Base-by-base conservation (phyloP, 257 asterid genomes). In the Cynanchum wilfordii region DNA sequence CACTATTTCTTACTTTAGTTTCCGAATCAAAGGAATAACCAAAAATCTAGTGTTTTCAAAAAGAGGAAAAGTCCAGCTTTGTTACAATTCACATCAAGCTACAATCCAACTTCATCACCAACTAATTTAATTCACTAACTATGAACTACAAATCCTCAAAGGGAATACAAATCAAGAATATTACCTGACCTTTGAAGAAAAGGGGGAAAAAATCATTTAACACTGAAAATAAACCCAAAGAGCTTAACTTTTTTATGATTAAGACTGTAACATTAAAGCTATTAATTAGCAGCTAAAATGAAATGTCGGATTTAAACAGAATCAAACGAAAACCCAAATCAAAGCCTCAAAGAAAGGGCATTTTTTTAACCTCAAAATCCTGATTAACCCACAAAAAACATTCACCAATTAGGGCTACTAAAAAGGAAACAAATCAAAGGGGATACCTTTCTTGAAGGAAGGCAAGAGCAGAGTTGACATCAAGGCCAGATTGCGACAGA, bases 371-470 rank as follows among this genome's bases (percentile, higher is more conserved):
- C 44, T 15, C 19, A 55, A 54, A 54, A 42, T n/a, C 73, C 22
- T 10, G 36, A 59, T 9, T 40, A 69, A 62, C 50, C 58, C 54
- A 19, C 2, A 12, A 50, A 70, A 50, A 70, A 70, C 12, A 70
- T 17, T 20, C 30, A 13, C 71, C 45, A 51, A 54, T 64, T 68
- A 63, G 42, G 50, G 15, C 13, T 50, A 64, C 19, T 2, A 27
- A 50, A 44, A 27, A 9, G n/a, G n/a, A 60, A 33, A 33, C 19
- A 36, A 0, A 38, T 65, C 62, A 73, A 3, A 59, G 75, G 44
- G 66, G 57, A 51, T 63, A 94, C 97, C 99, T 91, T 79, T 94
- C 98, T 85, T 91, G 97, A 71, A 94, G 82, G 83, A 89, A 88
- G n/a, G 97, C 86, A 55, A 94, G 95, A 54, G 95, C 88, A 20